phyloP scores from a whole-genome alignment of 768 basidiomycete genomes.

The Podaxis mareebaensis region DNA sequence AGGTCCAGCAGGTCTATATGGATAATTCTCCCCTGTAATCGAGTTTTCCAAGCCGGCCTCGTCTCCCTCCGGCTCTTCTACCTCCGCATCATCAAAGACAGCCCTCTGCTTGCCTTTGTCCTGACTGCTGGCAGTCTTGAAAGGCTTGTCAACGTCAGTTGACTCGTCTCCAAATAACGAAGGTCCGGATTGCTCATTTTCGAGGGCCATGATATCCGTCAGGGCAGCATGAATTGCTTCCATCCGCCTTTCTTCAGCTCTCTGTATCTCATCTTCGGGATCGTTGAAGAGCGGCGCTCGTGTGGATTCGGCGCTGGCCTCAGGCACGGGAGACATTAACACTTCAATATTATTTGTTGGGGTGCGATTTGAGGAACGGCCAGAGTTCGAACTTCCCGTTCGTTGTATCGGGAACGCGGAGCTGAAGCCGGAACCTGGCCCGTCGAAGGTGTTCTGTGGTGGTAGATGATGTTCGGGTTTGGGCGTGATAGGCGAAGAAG shows the following conservation, averaged over 20 bases:
- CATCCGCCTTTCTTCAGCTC: slow-evolving; percentile 82
- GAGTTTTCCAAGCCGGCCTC: slow-evolving; percentile 40
- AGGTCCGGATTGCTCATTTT: slow-evolving; percentile 40
- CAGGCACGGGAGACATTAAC: slow-evolving; percentile 72
- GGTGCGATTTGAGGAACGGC: slow-evolving; percentile 31
- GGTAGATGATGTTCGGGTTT: not conserved
- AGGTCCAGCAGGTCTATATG: slow-evolving; percentile 79
- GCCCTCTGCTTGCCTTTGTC: slow-evolving; percentile 19
- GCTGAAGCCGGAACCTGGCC: slow-evolving; percentile 39
- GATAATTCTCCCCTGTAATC: slow-evolving; percentile 33
- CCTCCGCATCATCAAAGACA: slow-evolving; percentile 37
- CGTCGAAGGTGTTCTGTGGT: slow-evolving; percentile 27
- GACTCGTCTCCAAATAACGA: slow-evolving; percentile 18
- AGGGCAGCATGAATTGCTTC: slow-evolving; percentile 96
- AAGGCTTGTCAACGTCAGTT: slow-evolving; percentile 16
- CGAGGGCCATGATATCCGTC: slow-evolving; percentile 91
- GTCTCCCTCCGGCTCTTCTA: slow-evolving; percentile 48
- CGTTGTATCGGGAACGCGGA: slow-evolving; percentile 38
- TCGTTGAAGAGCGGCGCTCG: slow-evolving; percentile 82
- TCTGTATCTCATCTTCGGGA: slow-evolving; percentile 68
- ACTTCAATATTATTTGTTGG: slow-evolving; percentile 69
- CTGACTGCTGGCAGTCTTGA: slow-evolving; percentile 15
- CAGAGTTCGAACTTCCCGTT: slow-evolving; percentile 41
- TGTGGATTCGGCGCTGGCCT: slow-evolving; percentile 49
- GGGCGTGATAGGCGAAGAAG: slow-evolving; percentile 14